Evolutionary conservation across 1,139 yeast species (phyloP).

Genomic region (Spencermartinsiella ligniputridi): DNA sequence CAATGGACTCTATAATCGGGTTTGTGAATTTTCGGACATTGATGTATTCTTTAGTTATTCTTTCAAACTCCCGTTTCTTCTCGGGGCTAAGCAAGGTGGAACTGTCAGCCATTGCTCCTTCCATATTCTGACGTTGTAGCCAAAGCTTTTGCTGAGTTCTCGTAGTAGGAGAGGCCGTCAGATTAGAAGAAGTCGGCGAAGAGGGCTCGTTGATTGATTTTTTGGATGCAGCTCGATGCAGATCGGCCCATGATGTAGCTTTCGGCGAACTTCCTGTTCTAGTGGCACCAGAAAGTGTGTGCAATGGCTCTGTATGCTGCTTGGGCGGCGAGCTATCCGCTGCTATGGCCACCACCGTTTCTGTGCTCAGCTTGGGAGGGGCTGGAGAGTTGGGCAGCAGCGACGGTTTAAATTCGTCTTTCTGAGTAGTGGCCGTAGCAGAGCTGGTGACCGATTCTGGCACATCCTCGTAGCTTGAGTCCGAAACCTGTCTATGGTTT

Average conservation of each 20-base stretch:
- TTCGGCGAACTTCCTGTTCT: conserved; percentile 2
- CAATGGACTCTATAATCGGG: conserved; percentile 62
- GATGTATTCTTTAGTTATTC: conserved; percentile 67
- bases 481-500: not conserved
- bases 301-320: not conserved
- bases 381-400: conserved; percentile 20
- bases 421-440: not conserved
- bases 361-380: conserved; percentile 26
- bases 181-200: conserved; percentile 6
- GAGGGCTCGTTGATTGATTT: not conserved
- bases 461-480: conserved; percentile 3
- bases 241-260: conserved; percentile 18
- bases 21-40: conserved; percentile 65
- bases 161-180: conserved; percentile 37
- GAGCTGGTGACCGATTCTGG: not conserved
- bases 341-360: conserved; percentile 25
- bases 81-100: conserved; percentile 33
- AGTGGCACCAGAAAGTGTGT: not conserved
- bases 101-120: conserved; percentile 16
- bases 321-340: conserved; percentile 5
- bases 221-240: conserved; percentile 11
- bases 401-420: conserved; percentile 11
- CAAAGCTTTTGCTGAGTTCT: conserved; percentile 80
- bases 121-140: conserved; percentile 72
- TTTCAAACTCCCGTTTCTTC: conserved; percentile 68